Evolutionary conservation across 345 rosid genomes (phyloP), one percentile per base, ranked within the genome.

Genomic region (Hypericum androsaemum): DNA sequence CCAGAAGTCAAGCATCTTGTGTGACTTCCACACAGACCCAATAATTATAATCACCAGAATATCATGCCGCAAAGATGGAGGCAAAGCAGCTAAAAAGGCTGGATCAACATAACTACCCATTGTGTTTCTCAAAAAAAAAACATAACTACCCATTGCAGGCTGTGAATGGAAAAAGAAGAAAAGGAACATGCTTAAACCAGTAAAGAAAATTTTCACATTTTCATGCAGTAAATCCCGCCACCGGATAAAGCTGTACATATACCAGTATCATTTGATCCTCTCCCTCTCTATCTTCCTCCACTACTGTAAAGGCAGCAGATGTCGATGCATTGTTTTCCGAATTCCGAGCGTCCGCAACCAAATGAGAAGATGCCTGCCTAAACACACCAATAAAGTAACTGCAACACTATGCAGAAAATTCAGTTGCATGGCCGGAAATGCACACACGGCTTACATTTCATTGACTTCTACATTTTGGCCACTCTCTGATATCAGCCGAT

Each of bases 11-110:
- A 22, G 32, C 4, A 22, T 22, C 32, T 22, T 1, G 4, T 22
- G 32, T 4, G 4, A 22, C 32, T 22, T 22, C 32, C 32, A 22
- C 32, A 13, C 10, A 46, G 10, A 5, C 17, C 17, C 17, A 46
- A 12, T 13, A 46, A 13, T 28, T 13, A 13, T 28, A 46, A 16
- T 10, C n/a, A 46, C 49, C 49, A 46, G 17, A 46, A 46, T 0
- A 13, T 46, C 7, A 46, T 5, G 49, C 17, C 7, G 49, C 5
- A 66, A 51, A 44, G 65, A 56, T 51, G 43, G 50, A 39, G 66
- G 71, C 65, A 66, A 61, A 50, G 66, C 58, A 50, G 58, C 65
- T 32, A 66, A 44, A 37, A 66, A 48, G 50, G 48, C 15, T 7
- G 71, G 66, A 45, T 66, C 71, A 60, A 66, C 38, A 42, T 61